phyloP scores from a whole-genome alignment of 768 basidiomycete genomes.

The Gloeophyllum trabeum region DNA sequence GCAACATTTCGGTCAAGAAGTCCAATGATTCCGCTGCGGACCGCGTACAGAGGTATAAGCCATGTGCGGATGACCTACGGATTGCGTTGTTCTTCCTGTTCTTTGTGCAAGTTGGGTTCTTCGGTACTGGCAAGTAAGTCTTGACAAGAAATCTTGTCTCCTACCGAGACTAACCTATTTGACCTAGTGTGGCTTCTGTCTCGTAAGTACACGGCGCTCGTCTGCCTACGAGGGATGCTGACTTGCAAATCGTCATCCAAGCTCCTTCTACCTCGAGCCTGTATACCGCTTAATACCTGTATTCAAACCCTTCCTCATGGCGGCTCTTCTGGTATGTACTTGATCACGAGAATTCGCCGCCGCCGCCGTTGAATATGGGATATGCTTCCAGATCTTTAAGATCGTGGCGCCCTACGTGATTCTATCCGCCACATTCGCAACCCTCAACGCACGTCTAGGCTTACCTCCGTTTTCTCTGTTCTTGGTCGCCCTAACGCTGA shows the following conservation, averaged over 20 bases:
- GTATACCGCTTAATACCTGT: slow-evolving; percentile 81
- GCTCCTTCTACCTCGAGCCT: slow-evolving; percentile 80
- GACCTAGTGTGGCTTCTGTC: slow-evolving; percentile 64
- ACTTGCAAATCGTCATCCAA: slow-evolving; percentile 13
- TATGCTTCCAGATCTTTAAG: slow-evolving; percentile 53
- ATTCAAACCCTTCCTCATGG: slow-evolving; percentile 82
- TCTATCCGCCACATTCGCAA: slow-evolving; percentile 56
- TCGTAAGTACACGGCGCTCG: slow-evolving; percentile 35
- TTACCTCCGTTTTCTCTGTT: slow-evolving; percentile 77
- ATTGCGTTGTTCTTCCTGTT: slow-evolving; percentile 77
- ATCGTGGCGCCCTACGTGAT: slow-evolving; percentile 74
- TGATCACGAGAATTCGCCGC: neutral
- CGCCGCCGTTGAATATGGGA: neutral
- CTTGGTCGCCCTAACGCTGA: slow-evolving; percentile 63
- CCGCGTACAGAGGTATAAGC: slow-evolving; percentile 10
- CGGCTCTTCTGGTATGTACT: slow-evolving; percentile 45
- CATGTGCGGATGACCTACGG: slow-evolving; percentile 44
- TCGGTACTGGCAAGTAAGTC: slow-evolving; percentile 74
- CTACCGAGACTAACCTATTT: neutral
- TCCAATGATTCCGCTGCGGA: neutral
- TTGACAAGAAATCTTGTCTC: neutral
- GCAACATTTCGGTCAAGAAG: neutral
- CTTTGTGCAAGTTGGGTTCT: slow-evolving; percentile 81
- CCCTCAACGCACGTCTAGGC: slow-evolving; percentile 52
- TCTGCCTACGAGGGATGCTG: neutral